These are phyloP conservation scores for Arctostaphylos glauca DNA, from an alignment of 148 eudicot genomes.

Conservation along the genomic window DNA sequence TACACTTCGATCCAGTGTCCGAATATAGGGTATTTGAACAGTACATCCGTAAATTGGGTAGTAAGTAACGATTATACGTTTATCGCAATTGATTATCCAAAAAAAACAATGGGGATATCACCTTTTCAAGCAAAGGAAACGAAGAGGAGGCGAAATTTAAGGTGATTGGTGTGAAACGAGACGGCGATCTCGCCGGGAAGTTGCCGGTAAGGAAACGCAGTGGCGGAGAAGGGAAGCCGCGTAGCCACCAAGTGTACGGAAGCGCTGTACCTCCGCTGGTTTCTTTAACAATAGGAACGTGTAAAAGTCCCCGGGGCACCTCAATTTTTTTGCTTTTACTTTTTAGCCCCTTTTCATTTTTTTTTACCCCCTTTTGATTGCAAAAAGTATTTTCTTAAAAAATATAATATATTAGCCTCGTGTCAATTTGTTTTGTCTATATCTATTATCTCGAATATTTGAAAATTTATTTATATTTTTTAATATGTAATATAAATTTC, in stretches of 20 bases:
- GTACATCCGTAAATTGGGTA: neutral
- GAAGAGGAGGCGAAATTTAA: neutral
- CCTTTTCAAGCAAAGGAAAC: neutral
- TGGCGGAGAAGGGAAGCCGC: neutral
- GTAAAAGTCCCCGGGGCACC: no score
- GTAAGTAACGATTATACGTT: neutral
- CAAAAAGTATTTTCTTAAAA: no score
- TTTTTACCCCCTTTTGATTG: no score
- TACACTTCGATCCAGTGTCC: neutral
- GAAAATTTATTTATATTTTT: no score
- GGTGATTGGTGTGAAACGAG: neutral
- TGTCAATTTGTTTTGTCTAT: no score
- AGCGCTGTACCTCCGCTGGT: conserved; percentile 3
- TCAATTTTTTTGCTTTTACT: no score
- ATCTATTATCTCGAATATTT: no score
- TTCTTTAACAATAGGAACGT: neutral
- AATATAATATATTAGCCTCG: no score
- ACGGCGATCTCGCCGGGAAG: neutral
- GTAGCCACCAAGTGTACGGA: neutral
- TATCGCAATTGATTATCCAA: neutral
- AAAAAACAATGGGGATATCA: neutral
- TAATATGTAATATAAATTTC: no score
- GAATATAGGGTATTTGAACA: neutral
- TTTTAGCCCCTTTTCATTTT: no score
- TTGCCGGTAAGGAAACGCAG: neutral